Conservation (phyloP, 164 flowering plant genomes). For the Magnolia officinalis region DNA sequence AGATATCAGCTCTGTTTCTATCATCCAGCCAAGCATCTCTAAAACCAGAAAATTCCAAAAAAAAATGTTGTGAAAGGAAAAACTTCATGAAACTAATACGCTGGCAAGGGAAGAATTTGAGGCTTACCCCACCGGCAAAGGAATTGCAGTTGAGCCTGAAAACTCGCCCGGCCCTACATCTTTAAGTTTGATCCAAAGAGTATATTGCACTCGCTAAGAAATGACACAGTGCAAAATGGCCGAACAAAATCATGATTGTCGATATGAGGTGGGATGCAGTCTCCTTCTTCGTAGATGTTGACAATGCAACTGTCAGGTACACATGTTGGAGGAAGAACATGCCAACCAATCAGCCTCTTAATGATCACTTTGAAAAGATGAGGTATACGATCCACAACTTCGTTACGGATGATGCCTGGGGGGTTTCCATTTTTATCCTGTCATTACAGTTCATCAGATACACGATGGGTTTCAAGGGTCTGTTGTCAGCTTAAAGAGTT, state of each 20-base stretch:
- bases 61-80: background rate
- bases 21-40: background rate
- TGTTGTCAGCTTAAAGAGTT: slow-evolving; percentile 2
- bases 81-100: background rate
- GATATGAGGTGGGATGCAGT: slow-evolving; percentile 97
- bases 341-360: slow-evolving; percentile 80
- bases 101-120: background rate
- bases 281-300: slow-evolving; percentile 90
- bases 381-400: slow-evolving; percentile 77
- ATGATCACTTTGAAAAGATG: slow-evolving; percentile 78
- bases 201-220: slow-evolving; percentile 84
- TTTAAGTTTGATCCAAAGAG: slow-evolving; percentile 72
- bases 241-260: slow-evolving; percentile 92
- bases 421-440: slow-evolving; percentile 94
- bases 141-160: slow-evolving; percentile 54
- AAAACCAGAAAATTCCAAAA: background rate
- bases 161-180: slow-evolving; percentile 69
- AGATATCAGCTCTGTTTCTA: background rate
- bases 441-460: slow-evolving; percentile 11
- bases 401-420: slow-evolving; percentile 74
- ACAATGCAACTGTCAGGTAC: slow-evolving; percentile 96
- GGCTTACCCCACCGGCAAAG: slow-evolving; percentile 87
- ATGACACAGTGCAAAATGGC: slow-evolving; percentile 94
- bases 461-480: background rate
- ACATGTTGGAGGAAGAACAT: slow-evolving; percentile 82